A percentile compares a stretch with the other conserved stretches of the same genome.
phyloP scores from a whole-genome alignment of 2,329 filamentous ascomycete species.

The Xylaria sp. region DNA sequence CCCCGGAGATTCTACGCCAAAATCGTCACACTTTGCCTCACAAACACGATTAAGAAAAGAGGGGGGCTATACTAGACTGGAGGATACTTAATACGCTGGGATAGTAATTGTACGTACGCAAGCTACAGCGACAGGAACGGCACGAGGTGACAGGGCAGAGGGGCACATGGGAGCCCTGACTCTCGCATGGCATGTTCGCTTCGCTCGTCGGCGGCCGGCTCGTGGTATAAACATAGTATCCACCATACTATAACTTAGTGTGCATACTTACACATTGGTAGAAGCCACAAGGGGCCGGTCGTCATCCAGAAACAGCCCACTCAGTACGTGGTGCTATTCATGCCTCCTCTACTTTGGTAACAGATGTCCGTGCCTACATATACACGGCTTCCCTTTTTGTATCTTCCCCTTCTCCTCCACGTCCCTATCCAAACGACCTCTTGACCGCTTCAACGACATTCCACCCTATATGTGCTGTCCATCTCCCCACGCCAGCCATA shows the following conservation, averaged over 20 bases:
- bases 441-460: background rate
- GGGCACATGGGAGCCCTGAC: slow-evolving; percentile 21
- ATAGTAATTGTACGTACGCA: background rate
- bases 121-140: slow-evolving; percentile 10
- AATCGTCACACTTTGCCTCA: slow-evolving; percentile 6
- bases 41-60: background rate
- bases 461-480: background rate
- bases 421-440: background rate
- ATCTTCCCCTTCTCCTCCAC: background rate
- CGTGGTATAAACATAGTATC: slow-evolving; percentile 24
- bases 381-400: background rate
- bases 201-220: slow-evolving; percentile 1
- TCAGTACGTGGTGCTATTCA: background rate
- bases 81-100: background rate
- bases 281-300: background rate
- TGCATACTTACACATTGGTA: background rate
- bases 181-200: slow-evolving; percentile 21
- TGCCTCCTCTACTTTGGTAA: background rate
- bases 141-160: slow-evolving; percentile 18
- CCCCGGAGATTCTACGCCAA: slow-evolving; percentile 15
- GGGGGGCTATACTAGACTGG: background rate
- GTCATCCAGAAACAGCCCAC: slow-evolving; percentile 1
- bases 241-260: slow-evolving; percentile 13
- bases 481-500: background rate
- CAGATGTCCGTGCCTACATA: background rate